phyloP scores from a whole-genome alignment of 2,329 filamentous ascomycete species.

The Phaeoacremonium minimum region DNA sequence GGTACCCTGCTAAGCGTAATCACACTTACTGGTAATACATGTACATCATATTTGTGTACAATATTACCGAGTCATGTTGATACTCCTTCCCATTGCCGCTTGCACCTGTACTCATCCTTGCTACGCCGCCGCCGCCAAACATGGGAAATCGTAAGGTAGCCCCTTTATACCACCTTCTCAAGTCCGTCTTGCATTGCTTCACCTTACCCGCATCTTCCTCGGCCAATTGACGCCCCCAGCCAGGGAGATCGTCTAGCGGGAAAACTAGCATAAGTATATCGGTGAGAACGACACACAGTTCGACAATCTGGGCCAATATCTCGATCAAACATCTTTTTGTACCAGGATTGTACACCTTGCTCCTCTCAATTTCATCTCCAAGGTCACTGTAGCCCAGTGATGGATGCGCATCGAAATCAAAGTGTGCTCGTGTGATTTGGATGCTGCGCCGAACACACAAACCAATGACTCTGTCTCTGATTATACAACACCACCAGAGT shows the following conservation, averaged over 20 bases:
- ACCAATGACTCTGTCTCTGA: constrained; percentile 28
- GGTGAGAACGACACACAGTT: constrained; percentile 40
- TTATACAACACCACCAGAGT: constrained; percentile 31
- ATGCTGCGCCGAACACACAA: constrained; percentile 26
- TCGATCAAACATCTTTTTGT: constrained; percentile 38
- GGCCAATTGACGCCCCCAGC: constrained; percentile 28
- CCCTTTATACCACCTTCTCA: constrained; percentile 34
- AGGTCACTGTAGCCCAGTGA: constrained; percentile 36
- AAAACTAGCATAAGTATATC: constrained; percentile 41
- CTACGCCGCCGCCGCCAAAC: constrained; percentile 25
- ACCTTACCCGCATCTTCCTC: constrained; percentile 25
- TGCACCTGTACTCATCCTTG: constrained; percentile 14
- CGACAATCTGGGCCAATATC: constrained; percentile 39
- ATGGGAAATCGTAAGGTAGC: constrained; percentile 31
- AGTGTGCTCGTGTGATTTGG: constrained; percentile 23
- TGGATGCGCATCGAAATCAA: constrained; percentile 31
- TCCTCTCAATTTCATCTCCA: constrained; percentile 35
- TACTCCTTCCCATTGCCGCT: constrained; percentile 17
- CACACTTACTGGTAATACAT: constrained; percentile 45
- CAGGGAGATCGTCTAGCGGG: constrained; percentile 33
- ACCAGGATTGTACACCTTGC: constrained; percentile 37
- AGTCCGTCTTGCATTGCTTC: constrained; percentile 26
- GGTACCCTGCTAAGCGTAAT: background rate
- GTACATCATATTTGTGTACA: constrained; percentile 43
- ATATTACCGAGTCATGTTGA: constrained; percentile 34